Base-by-base conservation (phyloP, 495 filamentous ascomycete species). In the Aspergillus leporis region DNA sequence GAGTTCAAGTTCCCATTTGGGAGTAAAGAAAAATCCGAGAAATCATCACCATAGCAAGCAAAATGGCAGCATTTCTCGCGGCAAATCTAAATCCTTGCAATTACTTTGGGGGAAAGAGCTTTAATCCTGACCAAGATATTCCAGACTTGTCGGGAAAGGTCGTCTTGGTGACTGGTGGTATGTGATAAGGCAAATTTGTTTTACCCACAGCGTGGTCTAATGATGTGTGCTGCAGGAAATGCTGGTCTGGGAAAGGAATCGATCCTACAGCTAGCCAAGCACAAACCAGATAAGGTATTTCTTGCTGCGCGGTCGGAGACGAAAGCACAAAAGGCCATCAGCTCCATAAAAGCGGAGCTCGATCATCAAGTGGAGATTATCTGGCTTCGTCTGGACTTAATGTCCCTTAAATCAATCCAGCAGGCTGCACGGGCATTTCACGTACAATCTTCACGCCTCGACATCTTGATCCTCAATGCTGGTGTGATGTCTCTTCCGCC, bases 401-500 rank as follows among this genome's bases (percentile, higher is more conserved):
- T 68, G 56, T 81, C 78, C 7, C 66, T 71, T 36, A 56, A 64
- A 32, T 81, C 74, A 45, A 81, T 86, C 10, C 72, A 80, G n/a
- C 68, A 72, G 23, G 84, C 85, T 3, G 81, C 79, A 21, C 66
- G 71, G 55, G 65, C 51, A 77, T 85, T 74, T 65, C 74, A 40
- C 30, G 68, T 49, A 68, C 60, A 74, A 43, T 82, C 84, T 34
- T 61, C 78, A 45, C 71, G 83, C 36, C 77, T 90, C 40, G 84
- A 90, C 67, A 81, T 88, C 25, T 63, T 90, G 4, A 83, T 90
- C 68, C 87, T 74, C 30, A 77, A 77, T 49, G 86, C 87, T 13
- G 87, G 82, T 5, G 78, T 89, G 53, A 89, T 90, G 87, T 73
- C 76, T 28, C 48, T 79, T 34, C 72, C 74, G 64, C 64, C 67